Evolutionary conservation across 1,284 basidiomycete genomes (phyloP), one percentile per base, ranked within the genome.

Genomic region (Trichosporon asahii): DNA sequence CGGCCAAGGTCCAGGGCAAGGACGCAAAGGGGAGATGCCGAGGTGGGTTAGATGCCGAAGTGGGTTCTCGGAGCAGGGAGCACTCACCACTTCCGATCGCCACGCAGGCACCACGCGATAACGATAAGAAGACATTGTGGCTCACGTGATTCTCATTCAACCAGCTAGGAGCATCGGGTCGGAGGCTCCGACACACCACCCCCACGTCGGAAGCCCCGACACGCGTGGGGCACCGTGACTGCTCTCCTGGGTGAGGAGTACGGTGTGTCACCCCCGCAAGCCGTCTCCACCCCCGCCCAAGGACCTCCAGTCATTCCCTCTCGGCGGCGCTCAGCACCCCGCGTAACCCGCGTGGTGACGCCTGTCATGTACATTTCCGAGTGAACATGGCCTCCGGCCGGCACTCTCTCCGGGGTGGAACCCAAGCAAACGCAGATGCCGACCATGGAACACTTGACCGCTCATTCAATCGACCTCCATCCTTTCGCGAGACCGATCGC

Each of bases 401-500:
- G 49, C 49, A 11, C 49, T 11, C 49, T 53, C 49, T 23, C 49
- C 49, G 49, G 49, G 6, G 21, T 12, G 8, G 21, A 33, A 18
- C 15, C 55, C 25, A 21, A 23, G 27, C 9, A 23, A 14, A 60
- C 25, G 55, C 15, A 31, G 27, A 2, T 14, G 55, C 55, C 55
- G 55, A 60, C 55, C 55, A 60, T 60, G 55, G 55, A 60, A 60
- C 55, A 60, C 25, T 60, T 4, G 55, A 27, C 55, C 55, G 55
- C 55, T 29, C 18, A 27, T 31, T 18, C 55, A 27, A 18, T 60
- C 55, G 18, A 15, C 55, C 14, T 15, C 25, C 55, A 15, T 31
- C 27, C 25, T 60, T 31, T 29, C 25, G 55, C 55, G 55, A 60
- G 12, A 18, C 27, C 55, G 55, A 60, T 60, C 55, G 55, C 25